Evolutionary conservation across 108 stramenopile species (phyloP).

Genomic region (Chaetoceros muelleri): DNA sequence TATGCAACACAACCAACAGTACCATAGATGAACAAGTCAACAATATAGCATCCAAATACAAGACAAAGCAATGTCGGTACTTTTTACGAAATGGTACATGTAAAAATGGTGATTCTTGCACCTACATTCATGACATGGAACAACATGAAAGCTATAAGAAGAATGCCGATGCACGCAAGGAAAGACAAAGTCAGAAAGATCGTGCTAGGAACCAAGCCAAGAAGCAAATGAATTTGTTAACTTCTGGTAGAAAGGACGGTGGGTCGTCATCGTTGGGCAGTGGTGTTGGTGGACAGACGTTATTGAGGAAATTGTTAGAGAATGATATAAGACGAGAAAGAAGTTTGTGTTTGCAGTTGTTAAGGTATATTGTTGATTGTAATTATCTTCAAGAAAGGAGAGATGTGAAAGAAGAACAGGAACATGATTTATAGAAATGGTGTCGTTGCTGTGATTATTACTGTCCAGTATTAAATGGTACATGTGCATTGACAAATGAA

Average conservation of each 20-base stretch:
- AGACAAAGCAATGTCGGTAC: slow-evolving; percentile 26
- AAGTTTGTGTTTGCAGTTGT: slow-evolving; percentile 53
- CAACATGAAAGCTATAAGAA: background rate
- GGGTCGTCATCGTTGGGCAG: background rate
- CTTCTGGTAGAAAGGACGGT: background rate
- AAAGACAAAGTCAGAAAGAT: background rate
- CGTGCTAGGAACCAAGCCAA: background rate
- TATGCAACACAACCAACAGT: background rate
- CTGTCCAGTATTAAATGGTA: too few relatives aligned
- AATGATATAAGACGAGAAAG: slow-evolving; percentile 66
- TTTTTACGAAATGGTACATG: slow-evolving; percentile 39
- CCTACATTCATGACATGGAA: slow-evolving; percentile 28
- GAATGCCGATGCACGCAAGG: background rate
- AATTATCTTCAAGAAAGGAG: slow-evolving; percentile 38
- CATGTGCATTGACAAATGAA: too few relatives aligned
- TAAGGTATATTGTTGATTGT: slow-evolving; percentile 62
- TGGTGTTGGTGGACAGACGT: slow-evolving; percentile 8
- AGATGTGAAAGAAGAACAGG: background rate
- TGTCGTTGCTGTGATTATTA: too few relatives aligned
- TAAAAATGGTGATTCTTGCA: slow-evolving; percentile 31
- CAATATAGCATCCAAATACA: slow-evolving; percentile 1
- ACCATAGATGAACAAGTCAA: background rate
- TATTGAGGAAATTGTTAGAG: slow-evolving; percentile 56
- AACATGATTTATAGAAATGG: too few relatives aligned
- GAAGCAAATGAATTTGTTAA: background rate